Percentiles rank a stretch among this genome's conserved stretches.
Conservation (phyloP, 177 flowering plant genomes). For the Tripterygium wilfordii region DNA sequence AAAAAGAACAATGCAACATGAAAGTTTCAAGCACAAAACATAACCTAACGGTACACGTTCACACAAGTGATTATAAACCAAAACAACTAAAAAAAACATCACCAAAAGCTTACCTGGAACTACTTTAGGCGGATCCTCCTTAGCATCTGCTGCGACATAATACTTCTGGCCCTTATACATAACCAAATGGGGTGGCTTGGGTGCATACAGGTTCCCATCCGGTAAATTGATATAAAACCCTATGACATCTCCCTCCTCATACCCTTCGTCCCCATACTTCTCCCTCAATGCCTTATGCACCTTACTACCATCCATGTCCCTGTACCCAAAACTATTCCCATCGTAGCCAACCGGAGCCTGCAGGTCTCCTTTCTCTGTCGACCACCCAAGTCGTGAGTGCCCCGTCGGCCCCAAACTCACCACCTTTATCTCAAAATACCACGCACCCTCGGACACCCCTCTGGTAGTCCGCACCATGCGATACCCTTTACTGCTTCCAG, state of each 20-base stretch:
- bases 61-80: no score
- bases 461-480: constrained; percentile 95
- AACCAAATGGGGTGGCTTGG: constrained; percentile 62
- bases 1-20: no score
- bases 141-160: constrained; percentile 54
- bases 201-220: constrained; percentile 61
- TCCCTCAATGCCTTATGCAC: constrained; percentile 88
- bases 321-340: constrained; percentile 81
- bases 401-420: constrained; percentile 75
- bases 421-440: constrained; percentile 90
- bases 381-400: constrained; percentile 91
- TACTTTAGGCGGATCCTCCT: constrained; percentile 75
- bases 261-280: constrained; percentile 86
- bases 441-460: constrained; percentile 85
- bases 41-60: no score
- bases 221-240: constrained; percentile 90
- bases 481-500: constrained; percentile 83
- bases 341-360: constrained; percentile 99
- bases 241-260: constrained; percentile 88
- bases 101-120: constrained; percentile 66
- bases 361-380: constrained; percentile 91
- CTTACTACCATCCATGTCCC: constrained; percentile 93
- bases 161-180: constrained; percentile 83
- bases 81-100: no score
- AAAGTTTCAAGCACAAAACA: no score